Conservation (phyloP, 495 filamentous ascomycete species). For the Monascus purpureus region DNA sequence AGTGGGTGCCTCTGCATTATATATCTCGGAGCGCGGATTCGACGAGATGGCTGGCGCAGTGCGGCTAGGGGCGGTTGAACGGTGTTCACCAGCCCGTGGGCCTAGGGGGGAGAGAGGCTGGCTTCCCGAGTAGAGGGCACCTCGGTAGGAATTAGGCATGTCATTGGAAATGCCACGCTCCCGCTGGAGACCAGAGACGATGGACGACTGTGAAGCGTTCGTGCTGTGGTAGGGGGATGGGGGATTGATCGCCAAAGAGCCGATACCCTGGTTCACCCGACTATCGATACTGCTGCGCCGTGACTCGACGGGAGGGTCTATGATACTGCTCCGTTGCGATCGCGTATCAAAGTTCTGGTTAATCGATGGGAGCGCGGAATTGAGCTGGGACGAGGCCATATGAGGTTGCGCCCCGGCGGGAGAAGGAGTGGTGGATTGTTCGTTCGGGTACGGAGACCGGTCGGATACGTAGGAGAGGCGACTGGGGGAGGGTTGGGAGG, state of each 20-base stretch:
- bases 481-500: slow-evolving; percentile 38
- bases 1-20: slow-evolving; percentile 65
- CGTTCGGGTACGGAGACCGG: slow-evolving; percentile 28
- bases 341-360: slow-evolving; percentile 37
- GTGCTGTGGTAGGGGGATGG: slow-evolving; percentile 59
- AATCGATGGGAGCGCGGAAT: slow-evolving; percentile 31
- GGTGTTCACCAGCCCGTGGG: slow-evolving; percentile 37
- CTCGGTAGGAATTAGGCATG: slow-evolving; percentile 42
- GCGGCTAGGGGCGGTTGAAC: slow-evolving; percentile 38
- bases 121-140: slow-evolving; percentile 33
- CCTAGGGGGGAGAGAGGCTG: slow-evolving; percentile 34
- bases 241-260: slow-evolving; percentile 50
- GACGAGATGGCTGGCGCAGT: slow-evolving; percentile 66
- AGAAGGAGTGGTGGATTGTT: slow-evolving; percentile 30
- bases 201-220: slow-evolving; percentile 65
- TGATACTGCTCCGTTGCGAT: slow-evolving; percentile 32
- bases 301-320: slow-evolving; percentile 35
- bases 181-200: slow-evolving; percentile 47
- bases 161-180: slow-evolving; percentile 37
- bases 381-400: slow-evolving; percentile 26
- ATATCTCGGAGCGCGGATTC: slow-evolving; percentile 62
- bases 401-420: slow-evolving; percentile 31
- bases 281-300: slow-evolving; percentile 70
- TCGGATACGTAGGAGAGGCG: slow-evolving; percentile 29
- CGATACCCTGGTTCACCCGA: slow-evolving; percentile 56